These are phyloP conservation scores for Lolium perenne DNA, from an alignment of 176 grass and related monocot species.

Conservation along the genomic window DNA sequence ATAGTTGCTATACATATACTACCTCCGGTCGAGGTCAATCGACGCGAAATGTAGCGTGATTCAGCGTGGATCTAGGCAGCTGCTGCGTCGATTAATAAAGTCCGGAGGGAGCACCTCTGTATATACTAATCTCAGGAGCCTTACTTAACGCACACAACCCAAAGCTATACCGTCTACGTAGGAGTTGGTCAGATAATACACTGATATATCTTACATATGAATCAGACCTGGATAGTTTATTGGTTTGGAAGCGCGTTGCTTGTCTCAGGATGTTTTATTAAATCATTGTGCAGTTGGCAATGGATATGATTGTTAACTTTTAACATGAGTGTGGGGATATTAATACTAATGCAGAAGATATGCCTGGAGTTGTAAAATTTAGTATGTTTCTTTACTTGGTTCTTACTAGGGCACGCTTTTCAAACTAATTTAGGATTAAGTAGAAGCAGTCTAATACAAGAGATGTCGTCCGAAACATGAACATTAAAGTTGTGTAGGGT, in stretches of 20 bases:
- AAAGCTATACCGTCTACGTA: background rate
- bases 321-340: background rate
- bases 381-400: conserved; percentile 4
- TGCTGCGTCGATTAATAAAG: too few species aligned
- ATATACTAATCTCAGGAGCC: background rate
- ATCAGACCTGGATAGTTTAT: background rate
- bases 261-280: background rate
- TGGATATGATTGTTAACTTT: background rate
- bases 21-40: too few species aligned
- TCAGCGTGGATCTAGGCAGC: too few species aligned
- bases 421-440: background rate
- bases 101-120: too few species aligned
- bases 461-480: background rate
- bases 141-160: background rate
- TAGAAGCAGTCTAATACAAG: background rate
- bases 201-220: background rate
- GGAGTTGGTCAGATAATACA: conserved; percentile 9
- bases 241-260: background rate
- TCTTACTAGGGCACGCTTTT: background rate
- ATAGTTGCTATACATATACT: conserved; percentile 19
- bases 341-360: background rate
- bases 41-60: too few species aligned
- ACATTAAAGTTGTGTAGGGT: background rate
- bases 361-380: background rate
- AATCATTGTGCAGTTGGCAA: background rate